Percentiles rank a stretch among this genome's conserved stretches.
Conservation (phyloP, 2,329 filamentous ascomycete genomes). For the Fusarium sp. region DNA sequence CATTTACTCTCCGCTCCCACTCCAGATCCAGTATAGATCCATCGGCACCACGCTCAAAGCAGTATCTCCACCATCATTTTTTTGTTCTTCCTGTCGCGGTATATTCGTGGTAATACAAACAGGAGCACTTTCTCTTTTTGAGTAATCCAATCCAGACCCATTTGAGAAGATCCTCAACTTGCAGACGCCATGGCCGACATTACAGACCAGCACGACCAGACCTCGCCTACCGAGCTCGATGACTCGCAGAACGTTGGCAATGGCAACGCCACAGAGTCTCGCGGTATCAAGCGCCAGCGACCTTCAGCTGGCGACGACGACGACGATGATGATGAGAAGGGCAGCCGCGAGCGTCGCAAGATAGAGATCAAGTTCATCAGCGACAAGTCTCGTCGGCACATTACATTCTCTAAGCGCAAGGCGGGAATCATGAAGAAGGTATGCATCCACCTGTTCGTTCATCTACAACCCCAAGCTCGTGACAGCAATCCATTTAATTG, state of each 20-base stretch:
- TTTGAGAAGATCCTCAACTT: slow-evolving; percentile 36
- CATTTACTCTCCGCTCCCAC: slow-evolving; percentile 58
- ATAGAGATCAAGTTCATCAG: slow-evolving; percentile 99
- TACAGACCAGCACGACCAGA: slow-evolving; percentile 80
- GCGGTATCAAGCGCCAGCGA: slow-evolving; percentile 90
- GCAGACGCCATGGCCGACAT: slow-evolving; percentile 76
- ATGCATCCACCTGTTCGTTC: slow-evolving; percentile 50
- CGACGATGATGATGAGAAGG: slow-evolving; percentile 97
- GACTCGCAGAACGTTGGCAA: slow-evolving; percentile 79
- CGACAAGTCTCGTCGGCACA: slow-evolving; percentile 99
- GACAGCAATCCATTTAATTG: not conserved
- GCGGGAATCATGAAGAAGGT: slow-evolving; percentile 99
- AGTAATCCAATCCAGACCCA: slow-evolving; percentile 41
- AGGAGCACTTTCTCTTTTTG: slow-evolving; percentile 41
- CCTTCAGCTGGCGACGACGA: slow-evolving; percentile 89
- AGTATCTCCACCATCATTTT: slow-evolving; percentile 71
- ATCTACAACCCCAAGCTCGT: slow-evolving; percentile 8
- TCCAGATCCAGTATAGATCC: slow-evolving; percentile 74
- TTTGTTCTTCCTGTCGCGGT: slow-evolving; percentile 54
- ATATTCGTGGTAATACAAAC: slow-evolving; percentile 53
- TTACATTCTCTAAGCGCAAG: slow-evolving; percentile 99
- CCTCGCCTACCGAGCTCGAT: slow-evolving; percentile 78
- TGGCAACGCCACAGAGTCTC: slow-evolving; percentile 76
- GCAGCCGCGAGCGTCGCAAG: slow-evolving; percentile 96
- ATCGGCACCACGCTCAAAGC: slow-evolving; percentile 73